Conservation (phyloP, 2,329 filamentous ascomycete species). For the Fusarium gaditjirri region DNA sequence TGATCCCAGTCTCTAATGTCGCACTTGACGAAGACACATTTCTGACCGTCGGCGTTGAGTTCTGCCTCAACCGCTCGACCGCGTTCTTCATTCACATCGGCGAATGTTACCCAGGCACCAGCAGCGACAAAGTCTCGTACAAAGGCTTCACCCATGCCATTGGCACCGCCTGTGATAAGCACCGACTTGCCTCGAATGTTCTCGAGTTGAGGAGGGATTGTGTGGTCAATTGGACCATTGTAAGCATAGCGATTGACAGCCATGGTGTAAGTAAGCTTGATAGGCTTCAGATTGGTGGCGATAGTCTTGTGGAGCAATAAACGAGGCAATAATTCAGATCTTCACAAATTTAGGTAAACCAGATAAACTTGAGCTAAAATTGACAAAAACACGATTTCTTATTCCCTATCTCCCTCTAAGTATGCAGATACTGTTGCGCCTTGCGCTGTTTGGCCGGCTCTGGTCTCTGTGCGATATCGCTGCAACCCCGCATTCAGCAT, state of each 20-base stretch:
- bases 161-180: slow-evolving; percentile 60
- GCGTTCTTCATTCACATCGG: slow-evolving; percentile 50
- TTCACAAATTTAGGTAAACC: background rate
- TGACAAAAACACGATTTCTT: background rate
- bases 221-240: slow-evolving; percentile 36
- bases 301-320: background rate
- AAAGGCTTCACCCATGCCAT: slow-evolving; percentile 53
- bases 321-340: background rate
- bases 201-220: background rate
- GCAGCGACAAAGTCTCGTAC: slow-evolving; percentile 49
- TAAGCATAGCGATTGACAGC: slow-evolving; percentile 31
- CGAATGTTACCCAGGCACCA: slow-evolving; percentile 55
- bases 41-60: slow-evolving; percentile 39
- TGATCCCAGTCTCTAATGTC: slow-evolving; percentile 57
- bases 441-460: background rate
- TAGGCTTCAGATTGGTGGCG: background rate
- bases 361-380: background rate
- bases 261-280: background rate
- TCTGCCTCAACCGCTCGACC: slow-evolving; percentile 49
- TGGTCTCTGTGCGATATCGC: background rate
- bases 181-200: slow-evolving; percentile 56
- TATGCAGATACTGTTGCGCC: background rate
- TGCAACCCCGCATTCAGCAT: background rate
- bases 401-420: background rate
- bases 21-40: slow-evolving; percentile 52